These are phyloP conservation scores for Auricularia cornea DNA, from an alignment of 768 basidiomycete species.

Conservation along the genomic window DNA sequence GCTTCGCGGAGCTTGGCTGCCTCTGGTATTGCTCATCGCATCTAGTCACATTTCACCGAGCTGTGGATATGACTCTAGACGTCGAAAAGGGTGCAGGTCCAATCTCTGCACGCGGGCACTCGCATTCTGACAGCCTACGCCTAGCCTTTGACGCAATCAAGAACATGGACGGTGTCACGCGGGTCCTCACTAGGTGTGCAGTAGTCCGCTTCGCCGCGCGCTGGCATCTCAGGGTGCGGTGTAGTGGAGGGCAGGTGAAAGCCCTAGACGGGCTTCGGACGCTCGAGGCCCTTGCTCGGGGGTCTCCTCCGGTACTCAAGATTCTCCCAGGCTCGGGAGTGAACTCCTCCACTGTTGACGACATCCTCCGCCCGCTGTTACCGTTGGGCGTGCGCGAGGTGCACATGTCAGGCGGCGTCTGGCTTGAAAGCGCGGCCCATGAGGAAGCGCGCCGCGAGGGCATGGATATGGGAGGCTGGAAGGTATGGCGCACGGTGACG, in stretches of 20 bases:
- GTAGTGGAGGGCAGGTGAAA: constrained; percentile 26
- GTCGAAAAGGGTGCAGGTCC: constrained; percentile 38
- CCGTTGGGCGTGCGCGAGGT: constrained; percentile 57
- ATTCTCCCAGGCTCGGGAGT: constrained; percentile 76
- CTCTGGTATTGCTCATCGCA: not conserved
- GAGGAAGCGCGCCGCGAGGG: constrained; percentile 36
- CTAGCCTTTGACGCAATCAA: constrained; percentile 41
- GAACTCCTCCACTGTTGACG: constrained; percentile 44
- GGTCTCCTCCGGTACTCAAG: constrained; percentile 5
- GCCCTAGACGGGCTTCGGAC: not conserved
- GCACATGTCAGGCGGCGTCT: constrained; percentile 66
- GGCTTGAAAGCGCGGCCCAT: constrained; percentile 46
- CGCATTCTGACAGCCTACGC: not conserved
- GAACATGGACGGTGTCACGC: constrained; percentile 55
- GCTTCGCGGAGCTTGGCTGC: not conserved
- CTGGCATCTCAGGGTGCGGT: constrained; percentile 11
- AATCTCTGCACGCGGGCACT: not conserved
- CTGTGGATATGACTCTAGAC: constrained; percentile 64
- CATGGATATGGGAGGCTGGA: constrained; percentile 77
- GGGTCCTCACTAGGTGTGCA: constrained; percentile 66
- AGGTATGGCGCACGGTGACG: constrained; percentile 55
- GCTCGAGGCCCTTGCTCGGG: not conserved
- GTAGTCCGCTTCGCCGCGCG: not conserved
- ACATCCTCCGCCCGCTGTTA: constrained; percentile 41
- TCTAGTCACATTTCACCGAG: constrained; percentile 70